Evolutionary conservation across 2,329 filamentous ascomycete species (phyloP).

Genomic region (Fusarium ambrosium): DNA sequence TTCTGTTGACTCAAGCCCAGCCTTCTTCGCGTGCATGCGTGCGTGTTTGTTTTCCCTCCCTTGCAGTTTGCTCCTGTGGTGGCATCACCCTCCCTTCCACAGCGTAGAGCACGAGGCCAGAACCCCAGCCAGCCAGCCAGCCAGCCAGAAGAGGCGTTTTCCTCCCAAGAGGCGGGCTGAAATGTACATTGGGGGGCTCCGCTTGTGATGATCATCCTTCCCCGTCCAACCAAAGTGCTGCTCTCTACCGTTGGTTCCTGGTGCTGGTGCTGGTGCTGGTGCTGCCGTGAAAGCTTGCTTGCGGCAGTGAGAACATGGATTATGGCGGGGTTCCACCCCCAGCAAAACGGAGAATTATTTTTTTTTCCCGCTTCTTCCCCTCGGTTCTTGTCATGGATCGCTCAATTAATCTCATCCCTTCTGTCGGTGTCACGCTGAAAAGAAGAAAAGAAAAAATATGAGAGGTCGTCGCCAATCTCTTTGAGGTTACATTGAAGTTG

Average conservation of each 20-base stretch:
- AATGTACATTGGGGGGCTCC: background rate
- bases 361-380: background rate
- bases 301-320: background rate
- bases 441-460: constrained; percentile 2
- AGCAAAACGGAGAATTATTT: background rate
- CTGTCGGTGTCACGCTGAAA: background rate
- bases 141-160: background rate
- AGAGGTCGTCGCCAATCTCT: constrained; percentile 5
- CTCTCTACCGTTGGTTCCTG: constrained; percentile 8
- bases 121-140: background rate
- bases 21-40: background rate
- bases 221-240: background rate
- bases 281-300: constrained; percentile 1
- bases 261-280: constrained; percentile 2
- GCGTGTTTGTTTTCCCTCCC: background rate
- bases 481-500: background rate
- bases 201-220: background rate
- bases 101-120: background rate
- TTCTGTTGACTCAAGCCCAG: background rate
- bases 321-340: background rate
- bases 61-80: background rate
- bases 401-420: constrained; percentile 5
- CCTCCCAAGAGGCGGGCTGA: background rate
- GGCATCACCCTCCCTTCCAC: background rate
- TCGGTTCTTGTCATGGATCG: background rate